A percentile compares a stretch with the other conserved stretches of the same genome.
These are phyloP conservation scores for Fusarium sp. DNA, from an alignment of 2,329 filamentous ascomycete species.

Conservation along the genomic window DNA sequence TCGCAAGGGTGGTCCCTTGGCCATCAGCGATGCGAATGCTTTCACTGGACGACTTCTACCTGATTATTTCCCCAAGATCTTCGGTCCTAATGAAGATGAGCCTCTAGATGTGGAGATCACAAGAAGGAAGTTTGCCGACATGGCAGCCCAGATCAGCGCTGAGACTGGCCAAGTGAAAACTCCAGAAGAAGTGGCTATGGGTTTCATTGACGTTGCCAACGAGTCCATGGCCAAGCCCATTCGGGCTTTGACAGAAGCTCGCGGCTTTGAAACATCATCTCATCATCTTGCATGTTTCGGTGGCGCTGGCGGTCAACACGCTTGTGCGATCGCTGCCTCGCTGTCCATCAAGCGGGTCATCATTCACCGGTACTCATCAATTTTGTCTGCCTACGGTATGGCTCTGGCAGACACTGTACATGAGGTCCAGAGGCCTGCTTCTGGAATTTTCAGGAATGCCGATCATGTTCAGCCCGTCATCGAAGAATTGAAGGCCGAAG, in stretches of 20 bases:
- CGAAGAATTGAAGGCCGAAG: slow-evolving; percentile 64
- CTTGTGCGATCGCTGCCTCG: slow-evolving; percentile 87
- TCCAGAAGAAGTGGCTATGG: slow-evolving; percentile 77
- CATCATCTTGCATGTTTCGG: slow-evolving; percentile 93
- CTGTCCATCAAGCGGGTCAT: slow-evolving; percentile 88
- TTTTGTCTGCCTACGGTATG: slow-evolving; percentile 93
- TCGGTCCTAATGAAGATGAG: slow-evolving; percentile 89
- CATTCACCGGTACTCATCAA: slow-evolving; percentile 88
- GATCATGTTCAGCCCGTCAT: slow-evolving; percentile 64
- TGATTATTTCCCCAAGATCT: slow-evolving; percentile 95
- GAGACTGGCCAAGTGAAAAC: slow-evolving; percentile 71
- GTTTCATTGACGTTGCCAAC: slow-evolving; percentile 54
- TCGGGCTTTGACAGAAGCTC: slow-evolving; percentile 89
- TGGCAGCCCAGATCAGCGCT: no score
- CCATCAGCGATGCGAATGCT: slow-evolving; percentile 91
- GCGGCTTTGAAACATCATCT: slow-evolving; percentile 84
- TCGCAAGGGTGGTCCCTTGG: slow-evolving; percentile 87
- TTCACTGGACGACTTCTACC: slow-evolving; percentile 87
- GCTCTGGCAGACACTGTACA: slow-evolving; percentile 92
- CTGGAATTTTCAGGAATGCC: no score
- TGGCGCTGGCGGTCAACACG: slow-evolving; percentile 91
- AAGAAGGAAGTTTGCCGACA: no score
- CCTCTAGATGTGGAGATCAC: slow-evolving; percentile 79
- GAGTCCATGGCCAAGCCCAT: slow-evolving; percentile 93
- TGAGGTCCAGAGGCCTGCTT: slow-evolving; percentile 78